Conservation (phyloP, 345 rosid species). For the Brassica juncea region DNA sequence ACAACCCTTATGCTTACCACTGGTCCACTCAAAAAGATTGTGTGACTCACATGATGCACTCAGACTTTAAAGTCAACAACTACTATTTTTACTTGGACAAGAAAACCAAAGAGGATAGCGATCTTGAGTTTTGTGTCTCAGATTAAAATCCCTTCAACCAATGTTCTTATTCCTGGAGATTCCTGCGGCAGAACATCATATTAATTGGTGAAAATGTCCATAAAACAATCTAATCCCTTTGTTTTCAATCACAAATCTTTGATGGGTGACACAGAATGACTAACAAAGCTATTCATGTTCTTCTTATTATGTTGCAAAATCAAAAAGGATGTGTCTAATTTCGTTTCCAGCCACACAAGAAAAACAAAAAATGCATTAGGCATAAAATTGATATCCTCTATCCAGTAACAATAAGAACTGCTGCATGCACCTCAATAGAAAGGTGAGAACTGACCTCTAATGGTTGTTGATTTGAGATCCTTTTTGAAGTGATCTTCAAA, state of each 20-base stretch:
- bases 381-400: background rate
- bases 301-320: background rate
- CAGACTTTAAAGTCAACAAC: conserved; percentile 27
- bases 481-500: background rate
- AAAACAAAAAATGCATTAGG: background rate
- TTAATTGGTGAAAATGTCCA: background rate
- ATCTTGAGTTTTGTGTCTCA: conserved; percentile 16
- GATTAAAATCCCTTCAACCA: background rate
- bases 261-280: background rate
- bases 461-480: background rate
- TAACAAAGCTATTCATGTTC: background rate
- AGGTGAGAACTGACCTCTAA: conserved; percentile 14
- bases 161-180: conserved; percentile 7
- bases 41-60: conserved; percentile 20
- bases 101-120: conserved; percentile 18
- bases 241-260: conserved; percentile 1
- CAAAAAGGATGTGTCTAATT: background rate
- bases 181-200: background rate
- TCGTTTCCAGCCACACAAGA: background rate
- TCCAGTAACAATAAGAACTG: background rate
- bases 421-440: background rate
- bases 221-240: background rate
- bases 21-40: conserved; percentile 32
- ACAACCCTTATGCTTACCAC: conserved; percentile 37
- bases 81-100: conserved; percentile 22